These are phyloP conservation scores for Marasmius oreades DNA, from an alignment of 1,284 basidiomycete species.

Conservation along the genomic window DNA sequence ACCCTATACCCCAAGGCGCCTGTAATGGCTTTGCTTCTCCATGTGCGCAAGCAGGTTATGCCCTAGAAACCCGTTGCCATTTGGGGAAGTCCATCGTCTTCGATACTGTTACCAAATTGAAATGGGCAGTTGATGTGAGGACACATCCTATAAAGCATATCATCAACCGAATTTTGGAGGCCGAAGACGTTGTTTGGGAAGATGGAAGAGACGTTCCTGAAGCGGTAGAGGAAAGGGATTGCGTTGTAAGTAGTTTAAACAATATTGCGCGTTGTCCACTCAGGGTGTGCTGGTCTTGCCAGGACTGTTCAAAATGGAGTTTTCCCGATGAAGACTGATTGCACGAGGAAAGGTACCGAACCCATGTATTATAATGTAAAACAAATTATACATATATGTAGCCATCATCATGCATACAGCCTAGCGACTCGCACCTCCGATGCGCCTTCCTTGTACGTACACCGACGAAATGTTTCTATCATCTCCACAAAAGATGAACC, in stretches of 20 bases:
- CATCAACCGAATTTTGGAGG: constrained; percentile 72
- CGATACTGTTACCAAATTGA: constrained; percentile 82
- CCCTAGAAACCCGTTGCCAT: constrained; percentile 71
- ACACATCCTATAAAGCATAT: constrained; percentile 80
- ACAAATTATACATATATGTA: not conserved
- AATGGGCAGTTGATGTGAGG: constrained; percentile 83
- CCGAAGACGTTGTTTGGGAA: constrained; percentile 50
- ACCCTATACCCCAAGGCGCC: constrained; percentile 76
- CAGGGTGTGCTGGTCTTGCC: no score
- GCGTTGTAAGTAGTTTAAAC: constrained; percentile 43
- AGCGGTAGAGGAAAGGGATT: constrained; percentile 50
- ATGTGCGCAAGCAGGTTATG: constrained; percentile 67
- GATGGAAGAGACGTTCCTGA: constrained; percentile 48
- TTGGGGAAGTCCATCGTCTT: constrained; percentile 70
- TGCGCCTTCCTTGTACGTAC: constrained; percentile 77
- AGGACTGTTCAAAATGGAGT: constrained; percentile 77
- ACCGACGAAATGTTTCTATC: constrained; percentile 85
- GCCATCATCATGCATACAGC: no score
- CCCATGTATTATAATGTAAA: not conserved
- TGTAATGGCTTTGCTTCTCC: constrained; percentile 68
- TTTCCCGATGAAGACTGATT: constrained; percentile 30
- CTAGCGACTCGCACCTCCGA: constrained; percentile 64
- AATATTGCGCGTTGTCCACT: not conserved
- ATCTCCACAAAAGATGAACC: constrained; percentile 83
- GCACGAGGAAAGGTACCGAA: no score